A percentile compares a stretch with the other conserved stretches of the same genome.
phyloP scores from a whole-genome alignment of 2,329 filamentous ascomycete species.

The Lachnellula hyalina region DNA sequence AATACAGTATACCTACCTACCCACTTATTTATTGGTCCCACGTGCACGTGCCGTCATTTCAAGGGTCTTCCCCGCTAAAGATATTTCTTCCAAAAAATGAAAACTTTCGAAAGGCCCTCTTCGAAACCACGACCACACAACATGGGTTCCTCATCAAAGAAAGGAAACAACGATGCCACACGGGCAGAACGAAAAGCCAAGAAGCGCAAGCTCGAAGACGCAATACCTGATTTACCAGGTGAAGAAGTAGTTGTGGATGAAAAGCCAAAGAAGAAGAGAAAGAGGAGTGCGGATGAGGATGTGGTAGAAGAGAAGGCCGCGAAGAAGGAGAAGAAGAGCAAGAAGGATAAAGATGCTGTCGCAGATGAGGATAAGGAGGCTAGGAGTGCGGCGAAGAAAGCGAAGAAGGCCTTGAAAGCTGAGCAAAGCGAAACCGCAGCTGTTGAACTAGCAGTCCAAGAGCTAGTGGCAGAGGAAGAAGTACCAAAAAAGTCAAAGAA shows the following conservation, averaged over 20 bases:
- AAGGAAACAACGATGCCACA: conserved; percentile 23
- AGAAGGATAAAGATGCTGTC: conserved; percentile 3
- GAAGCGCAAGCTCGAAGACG: conserved; percentile 30
- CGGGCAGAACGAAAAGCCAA: conserved; percentile 32
- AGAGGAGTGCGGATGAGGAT: conserved; percentile 5
- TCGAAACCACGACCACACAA: conserved; percentile 1
- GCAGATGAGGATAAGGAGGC: conserved; percentile 3
- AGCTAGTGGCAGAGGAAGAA: conserved; percentile 16
- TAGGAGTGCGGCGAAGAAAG: conserved; percentile 6
- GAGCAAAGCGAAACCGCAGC: conserved; percentile 8
- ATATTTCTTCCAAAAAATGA: neutral
- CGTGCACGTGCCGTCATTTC: neutral
- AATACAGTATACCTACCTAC: neutral
- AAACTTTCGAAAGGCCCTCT: neutral
- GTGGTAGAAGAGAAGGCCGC: conserved; percentile 22
- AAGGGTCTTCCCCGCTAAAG: neutral
- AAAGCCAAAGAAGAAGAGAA: conserved; percentile 14
- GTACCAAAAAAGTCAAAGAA: conserved; percentile 33
- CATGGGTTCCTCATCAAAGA: conserved; percentile 18
- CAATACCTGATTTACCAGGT: conserved; percentile 31
- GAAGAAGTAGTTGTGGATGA: conserved; percentile 24
- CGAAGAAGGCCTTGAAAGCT: conserved; percentile 8
- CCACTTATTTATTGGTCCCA: neutral
- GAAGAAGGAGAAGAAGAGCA: conserved; percentile 18
- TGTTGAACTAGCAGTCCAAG: conserved; percentile 17